Evolutionary conservation across 352 stramenopile genomes (phyloP).

Genomic region (Phytophthora chlamydospora): DNA sequence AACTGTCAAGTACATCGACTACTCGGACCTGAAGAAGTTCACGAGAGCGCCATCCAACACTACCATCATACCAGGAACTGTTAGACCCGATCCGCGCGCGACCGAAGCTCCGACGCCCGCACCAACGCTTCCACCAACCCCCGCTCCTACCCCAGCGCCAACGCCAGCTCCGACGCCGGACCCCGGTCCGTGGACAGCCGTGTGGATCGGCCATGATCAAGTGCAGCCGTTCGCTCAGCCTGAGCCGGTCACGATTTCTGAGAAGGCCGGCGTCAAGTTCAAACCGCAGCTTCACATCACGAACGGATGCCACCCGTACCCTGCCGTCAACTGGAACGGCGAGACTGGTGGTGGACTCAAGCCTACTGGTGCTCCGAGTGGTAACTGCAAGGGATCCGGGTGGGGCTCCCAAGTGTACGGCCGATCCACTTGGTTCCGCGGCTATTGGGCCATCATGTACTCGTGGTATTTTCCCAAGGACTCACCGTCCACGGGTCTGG

Average conservation of each 20-base stretch:
- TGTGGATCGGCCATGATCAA: conserved; percentile 21
- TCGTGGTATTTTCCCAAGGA: conserved; percentile 30
- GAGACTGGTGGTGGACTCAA: conserved; percentile 8
- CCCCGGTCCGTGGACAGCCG: conserved; percentile 10
- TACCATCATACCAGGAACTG: background rate
- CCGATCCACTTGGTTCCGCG: conserved; percentile 21
- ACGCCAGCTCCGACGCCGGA: conserved; percentile 9
- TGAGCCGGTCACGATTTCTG: too few species aligned
- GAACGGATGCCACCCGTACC: too few species aligned
- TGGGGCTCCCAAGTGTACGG: conserved; percentile 38
- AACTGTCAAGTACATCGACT: conserved; percentile 29
- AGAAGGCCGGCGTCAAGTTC: too few species aligned
- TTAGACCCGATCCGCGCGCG: conserved; percentile 4
- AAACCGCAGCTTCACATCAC: too few species aligned
- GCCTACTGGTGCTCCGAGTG: conserved; percentile 10
- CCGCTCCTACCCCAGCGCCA: background rate
- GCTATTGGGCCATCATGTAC: conserved; percentile 33
- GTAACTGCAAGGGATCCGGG: conserved; percentile 34
- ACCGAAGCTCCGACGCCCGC: conserved; percentile 14
- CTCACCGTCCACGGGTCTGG: background rate
- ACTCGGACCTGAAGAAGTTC: conserved; percentile 18
- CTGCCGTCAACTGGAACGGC: too few species aligned
- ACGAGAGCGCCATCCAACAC: conserved; percentile 16
- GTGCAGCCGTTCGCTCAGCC: conserved; percentile 22
- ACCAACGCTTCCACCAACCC: background rate